These are phyloP conservation scores for Mucor ambiguus DNA, from an alignment of 371 early-diverging fungal species.

Conservation along the genomic window DNA sequence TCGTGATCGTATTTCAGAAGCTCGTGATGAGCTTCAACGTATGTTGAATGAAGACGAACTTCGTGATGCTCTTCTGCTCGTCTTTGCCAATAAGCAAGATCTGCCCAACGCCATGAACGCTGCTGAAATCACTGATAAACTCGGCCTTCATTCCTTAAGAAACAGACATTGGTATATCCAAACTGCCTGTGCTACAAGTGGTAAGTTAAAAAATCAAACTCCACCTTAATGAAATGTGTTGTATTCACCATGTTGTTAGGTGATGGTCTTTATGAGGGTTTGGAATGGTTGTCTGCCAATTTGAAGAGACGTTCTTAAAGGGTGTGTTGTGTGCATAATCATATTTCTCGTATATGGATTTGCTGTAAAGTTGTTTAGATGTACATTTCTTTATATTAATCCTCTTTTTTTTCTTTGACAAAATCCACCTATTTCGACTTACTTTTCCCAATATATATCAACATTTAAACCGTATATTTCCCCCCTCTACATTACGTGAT, in stretches of 20 bases:
- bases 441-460: neutral
- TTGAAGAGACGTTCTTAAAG: constrained; percentile 39
- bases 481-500: neutral
- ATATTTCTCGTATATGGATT: neutral
- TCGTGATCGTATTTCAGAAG: constrained; percentile 86
- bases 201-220: constrained; percentile 41
- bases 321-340: neutral
- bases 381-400: neutral
- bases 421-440: neutral
- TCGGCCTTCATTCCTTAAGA: constrained; percentile 85
- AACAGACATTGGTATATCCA: constrained; percentile 93
- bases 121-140: constrained; percentile 91
- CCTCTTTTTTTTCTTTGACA: neutral
- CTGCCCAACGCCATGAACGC: constrained; percentile 92
- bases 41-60: constrained; percentile 96
- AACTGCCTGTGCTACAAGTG: constrained; percentile 91
- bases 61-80: constrained; percentile 85
- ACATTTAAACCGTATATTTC: neutral
- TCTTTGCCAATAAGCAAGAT: constrained; percentile 98
- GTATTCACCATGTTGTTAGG: constrained; percentile 22
- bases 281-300: constrained; percentile 72
- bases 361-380: neutral
- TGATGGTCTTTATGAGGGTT: constrained; percentile 96
- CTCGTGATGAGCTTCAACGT: constrained; percentile 86
- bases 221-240: neutral